phyloP scores from a whole-genome alignment of 805 yeast genomes.

The Wickerhamiella bombiphila region DNA sequence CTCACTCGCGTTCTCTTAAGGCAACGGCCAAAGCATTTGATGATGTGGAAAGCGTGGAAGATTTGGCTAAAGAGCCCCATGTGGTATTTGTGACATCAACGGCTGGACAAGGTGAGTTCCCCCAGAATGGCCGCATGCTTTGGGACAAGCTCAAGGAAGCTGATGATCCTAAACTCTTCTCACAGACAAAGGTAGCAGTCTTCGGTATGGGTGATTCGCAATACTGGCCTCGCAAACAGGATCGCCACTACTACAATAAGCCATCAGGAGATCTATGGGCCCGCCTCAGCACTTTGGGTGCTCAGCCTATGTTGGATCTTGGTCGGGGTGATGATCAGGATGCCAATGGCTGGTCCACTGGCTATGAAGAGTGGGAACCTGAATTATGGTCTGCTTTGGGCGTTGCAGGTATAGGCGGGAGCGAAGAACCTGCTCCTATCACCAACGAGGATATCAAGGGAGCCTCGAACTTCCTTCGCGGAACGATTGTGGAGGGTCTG shows the following conservation, averaged over 20 bases:
- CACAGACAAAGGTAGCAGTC: conserved; percentile 41
- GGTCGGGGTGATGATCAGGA: conserved; percentile 97
- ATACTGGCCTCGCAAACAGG: conserved; percentile 97
- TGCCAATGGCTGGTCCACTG: conserved; percentile 88
- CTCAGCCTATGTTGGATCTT: conserved; percentile 43
- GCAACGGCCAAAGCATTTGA: conserved; percentile 54
- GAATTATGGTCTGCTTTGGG: conserved; percentile 78
- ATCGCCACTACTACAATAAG: conserved; percentile 83
- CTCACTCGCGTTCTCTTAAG: conserved; percentile 64
- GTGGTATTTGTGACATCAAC: conserved; percentile 59
- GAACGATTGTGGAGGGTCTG: conserved; percentile 81
- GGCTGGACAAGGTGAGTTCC: conserved; percentile 80
- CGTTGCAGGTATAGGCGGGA: conserved; percentile 65
- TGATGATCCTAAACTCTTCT: conserved; percentile 46
- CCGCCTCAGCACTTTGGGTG: conserved; percentile 57
- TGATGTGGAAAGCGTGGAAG: conserved; percentile 45
- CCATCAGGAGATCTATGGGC: conserved; percentile 64
- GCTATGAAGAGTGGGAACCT: conserved; percentile 78
- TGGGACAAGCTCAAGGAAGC: conserved; percentile 57
- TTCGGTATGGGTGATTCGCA: conserved; percentile 72
- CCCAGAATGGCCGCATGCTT: conserved; percentile 61
- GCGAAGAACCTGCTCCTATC: conserved; percentile 81
- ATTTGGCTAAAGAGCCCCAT: conserved; percentile 53
- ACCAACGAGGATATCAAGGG: conserved; percentile 94
- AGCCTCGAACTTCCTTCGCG: conserved; percentile 75